Evolutionary conservation across 495 filamentous ascomycete genomes (phyloP), one percentile per base, ranked within the genome.

Genomic region (Penicillium paxilli): DNA sequence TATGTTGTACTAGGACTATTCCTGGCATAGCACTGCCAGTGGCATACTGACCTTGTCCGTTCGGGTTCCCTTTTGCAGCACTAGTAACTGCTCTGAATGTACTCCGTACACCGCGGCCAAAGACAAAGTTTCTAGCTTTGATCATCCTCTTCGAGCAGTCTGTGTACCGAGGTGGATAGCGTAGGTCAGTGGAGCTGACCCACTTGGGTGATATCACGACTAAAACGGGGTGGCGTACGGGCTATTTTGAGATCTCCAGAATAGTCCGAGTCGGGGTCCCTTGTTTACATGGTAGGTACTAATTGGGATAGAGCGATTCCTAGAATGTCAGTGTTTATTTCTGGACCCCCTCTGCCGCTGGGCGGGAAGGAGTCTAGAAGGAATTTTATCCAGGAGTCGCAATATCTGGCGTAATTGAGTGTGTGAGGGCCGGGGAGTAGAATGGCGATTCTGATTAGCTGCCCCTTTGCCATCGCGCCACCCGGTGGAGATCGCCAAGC

Each of bases 401-500:
- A n/a, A n/a, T n/a, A n/a, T n/a, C n/a, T n/a, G 30, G 35, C 35
- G 35, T 38, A 38, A 38, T 19, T n/a, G n/a, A 16, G 32, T 8
- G 14, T 19, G 35, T 7, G 0, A 38, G 16, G 4, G 14, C n/a
- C 35, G 4, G 5, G 26, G 17, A 19, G 2, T 19, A 38, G 16
- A 12, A 9, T 1, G 8, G 23, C 2, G n/a, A n/a, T 30, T 47
- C 22, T 21, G 26, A 9, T 38, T 38, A 22, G 30, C 44, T 25
- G 19, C 16, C 24, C 37, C 26, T 49, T 46, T 25, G 51, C 52
- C 52, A 21, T 32, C 14, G 19, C 51, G 56, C 56, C 57, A 59
- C 56, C 51, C 46, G 46, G 57, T 59, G 57, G 57, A 44, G 51
- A 41, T 40, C 19, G 41, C 14, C 49, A 44, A 45, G 37, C 3